Percentiles rank a stretch among this genome's conserved stretches.
Evolutionary conservation across 2,329 filamentous ascomycete genomes (phyloP).

Genomic region (Tolypocladium inflatum): DNA sequence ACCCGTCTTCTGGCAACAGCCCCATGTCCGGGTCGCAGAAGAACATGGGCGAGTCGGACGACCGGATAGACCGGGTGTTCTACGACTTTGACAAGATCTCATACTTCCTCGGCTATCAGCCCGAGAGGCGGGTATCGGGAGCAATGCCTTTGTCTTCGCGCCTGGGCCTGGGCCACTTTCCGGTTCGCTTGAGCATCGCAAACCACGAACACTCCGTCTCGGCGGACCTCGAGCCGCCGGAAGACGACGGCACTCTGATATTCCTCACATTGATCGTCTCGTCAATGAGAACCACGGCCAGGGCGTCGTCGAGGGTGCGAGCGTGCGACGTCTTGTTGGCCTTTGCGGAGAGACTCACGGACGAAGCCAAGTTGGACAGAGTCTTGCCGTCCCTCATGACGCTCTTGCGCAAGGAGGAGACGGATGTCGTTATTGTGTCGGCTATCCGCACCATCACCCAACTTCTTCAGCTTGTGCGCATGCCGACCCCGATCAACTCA

Average conservation of each 20-base stretch:
- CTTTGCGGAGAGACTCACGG: conserved; percentile 82
- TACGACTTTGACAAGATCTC: conserved; percentile 97
- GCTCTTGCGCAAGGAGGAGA: conserved; percentile 64
- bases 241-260: conserved; percentile 85
- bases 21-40: conserved; percentile 55
- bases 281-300: conserved; percentile 79
- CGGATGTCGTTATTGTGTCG: conserved; percentile 75
- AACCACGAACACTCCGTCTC: conserved; percentile 68
- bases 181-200: conserved; percentile 76
- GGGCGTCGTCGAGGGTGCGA: conserved; percentile 76
- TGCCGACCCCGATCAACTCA: conserved; percentile 72
- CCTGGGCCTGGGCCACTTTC: conserved; percentile 57
- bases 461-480: conserved; percentile 73
- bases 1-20: conserved; percentile 71
- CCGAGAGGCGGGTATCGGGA: conserved; percentile 30
- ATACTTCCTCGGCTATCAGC: conserved; percentile 75
- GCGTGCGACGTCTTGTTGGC: conserved; percentile 88
- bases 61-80: conserved; percentile 87
- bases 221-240: conserved; percentile 47
- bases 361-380: conserved; percentile 91
- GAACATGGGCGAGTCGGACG: conserved; percentile 80
- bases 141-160: conserved; percentile 20
- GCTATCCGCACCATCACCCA: conserved; percentile 83
- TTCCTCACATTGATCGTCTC: conserved; percentile 85
- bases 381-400: conserved; percentile 84